Conservation (phyloP, 2,329 filamentous ascomycete genomes). For the Microcyclospora pomicola region DNA sequence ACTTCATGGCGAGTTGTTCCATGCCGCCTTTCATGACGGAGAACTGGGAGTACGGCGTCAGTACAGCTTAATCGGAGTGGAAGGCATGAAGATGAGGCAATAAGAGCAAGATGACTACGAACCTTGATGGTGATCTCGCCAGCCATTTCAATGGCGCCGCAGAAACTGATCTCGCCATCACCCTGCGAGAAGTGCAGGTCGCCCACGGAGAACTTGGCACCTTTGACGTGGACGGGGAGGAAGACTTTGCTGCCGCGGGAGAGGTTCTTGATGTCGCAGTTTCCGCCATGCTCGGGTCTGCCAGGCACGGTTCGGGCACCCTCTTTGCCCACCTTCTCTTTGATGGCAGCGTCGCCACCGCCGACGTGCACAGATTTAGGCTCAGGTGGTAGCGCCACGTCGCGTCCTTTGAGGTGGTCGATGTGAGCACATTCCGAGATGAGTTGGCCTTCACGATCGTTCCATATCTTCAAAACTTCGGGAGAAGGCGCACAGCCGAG, state of each 20-base stretch:
- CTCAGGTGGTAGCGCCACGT: constrained; percentile 66
- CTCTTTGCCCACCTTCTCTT: constrained; percentile 56
- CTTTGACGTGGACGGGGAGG: constrained; percentile 71
- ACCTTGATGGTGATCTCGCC: constrained; percentile 73
- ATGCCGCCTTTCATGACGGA: constrained; percentile 73
- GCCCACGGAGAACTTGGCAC: constrained; percentile 81
- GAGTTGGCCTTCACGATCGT: constrained; percentile 65
- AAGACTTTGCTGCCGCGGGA: constrained; percentile 70
- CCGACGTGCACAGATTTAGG: constrained; percentile 62
- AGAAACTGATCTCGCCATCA: constrained; percentile 76
- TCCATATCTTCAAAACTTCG: constrained; percentile 69
- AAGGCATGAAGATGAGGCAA: too few relatives aligned
- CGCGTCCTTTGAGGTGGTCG: constrained; percentile 31
- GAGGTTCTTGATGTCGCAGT: constrained; percentile 84
- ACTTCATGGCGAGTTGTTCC: constrained; percentile 59
- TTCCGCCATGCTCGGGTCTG: constrained; percentile 74
- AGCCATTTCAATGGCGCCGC: constrained; percentile 77
- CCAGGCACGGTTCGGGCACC: constrained; percentile 77
- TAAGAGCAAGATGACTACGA: not conserved
- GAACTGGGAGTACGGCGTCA: constrained; percentile 32
- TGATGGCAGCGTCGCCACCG: constrained; percentile 40
- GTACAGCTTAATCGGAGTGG: too few relatives aligned
- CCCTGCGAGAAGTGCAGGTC: constrained; percentile 64
- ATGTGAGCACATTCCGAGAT: constrained; percentile 54
- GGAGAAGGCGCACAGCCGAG: constrained; percentile 75